A percentile compares a stretch with the other conserved stretches of the same genome.
Conservation (phyloP, 805 yeast species). For the Vanderwaltozyma tropicalis region DNA sequence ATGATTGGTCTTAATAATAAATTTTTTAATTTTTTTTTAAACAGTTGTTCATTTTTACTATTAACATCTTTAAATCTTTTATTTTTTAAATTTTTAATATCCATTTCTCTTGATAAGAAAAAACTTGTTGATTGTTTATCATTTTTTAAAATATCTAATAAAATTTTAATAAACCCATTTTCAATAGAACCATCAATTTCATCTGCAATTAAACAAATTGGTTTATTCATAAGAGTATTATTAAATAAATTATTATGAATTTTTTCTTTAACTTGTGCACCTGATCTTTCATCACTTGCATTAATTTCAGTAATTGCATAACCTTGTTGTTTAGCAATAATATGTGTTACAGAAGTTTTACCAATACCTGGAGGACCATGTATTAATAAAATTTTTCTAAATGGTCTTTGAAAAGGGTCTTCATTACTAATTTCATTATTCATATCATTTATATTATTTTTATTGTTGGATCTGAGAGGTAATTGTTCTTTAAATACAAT, state of each 20-base stretch:
- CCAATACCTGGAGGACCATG: conserved; percentile 95
- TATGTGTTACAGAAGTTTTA: conserved; percentile 80
- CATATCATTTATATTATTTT: conserved; percentile 4
- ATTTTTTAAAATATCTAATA: conserved; percentile 46
- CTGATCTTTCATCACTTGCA: conserved; percentile 72
- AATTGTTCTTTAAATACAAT: conserved; percentile 42
- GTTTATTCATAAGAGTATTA: conserved; percentile 56
- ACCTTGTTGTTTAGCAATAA: conserved; percentile 72
- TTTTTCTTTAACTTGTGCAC: conserved; percentile 43
- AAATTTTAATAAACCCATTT: conserved; percentile 45
- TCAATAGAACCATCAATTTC: conserved; percentile 81
- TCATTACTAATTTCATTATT: conserved; percentile 4
- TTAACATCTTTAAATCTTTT: conserved; percentile 3
- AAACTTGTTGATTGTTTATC: conserved; percentile 44
- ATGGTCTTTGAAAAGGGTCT: conserved; percentile 40
- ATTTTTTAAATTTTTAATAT: conserved; percentile 4
- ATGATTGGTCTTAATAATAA: conserved; percentile 74
- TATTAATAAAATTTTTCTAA: conserved; percentile 53
- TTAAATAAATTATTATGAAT: conserved; percentile 54
- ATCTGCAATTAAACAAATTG: conserved; percentile 77
- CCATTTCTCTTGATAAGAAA: conserved; percentile 12
- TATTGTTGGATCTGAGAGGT: conserved; percentile 13
- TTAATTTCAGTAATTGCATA: conserved; percentile 75
- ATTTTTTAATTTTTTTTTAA: conserved; percentile 29
- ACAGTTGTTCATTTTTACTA: conserved; percentile 13